Evolutionary conservation across 257 asterid species (phyloP), one percentile per base, ranked within the genome.

Genomic region (Voacanga thouarsii): DNA sequence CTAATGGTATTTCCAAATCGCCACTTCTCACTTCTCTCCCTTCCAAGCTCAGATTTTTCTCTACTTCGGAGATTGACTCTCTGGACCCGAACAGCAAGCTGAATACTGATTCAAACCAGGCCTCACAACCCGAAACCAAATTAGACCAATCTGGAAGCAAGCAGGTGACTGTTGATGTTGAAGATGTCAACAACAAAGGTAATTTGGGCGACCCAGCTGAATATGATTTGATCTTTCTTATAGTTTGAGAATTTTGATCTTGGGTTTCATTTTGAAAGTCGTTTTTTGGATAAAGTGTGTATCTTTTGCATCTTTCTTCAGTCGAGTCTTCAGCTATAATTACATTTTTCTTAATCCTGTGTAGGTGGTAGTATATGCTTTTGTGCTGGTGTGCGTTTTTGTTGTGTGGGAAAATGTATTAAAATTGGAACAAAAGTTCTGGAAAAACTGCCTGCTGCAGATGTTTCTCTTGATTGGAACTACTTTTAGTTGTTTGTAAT

Each of bases 171-270:
- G 78, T 73, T 57, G 85, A 85, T 50, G 87, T 85, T 41, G 88
- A 75, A 76, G 96, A 88, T 79, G 92, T 89, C 23, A 66, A 49
- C 82, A 90, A 87, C 82, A 86, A 86, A 94, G 97, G 98, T 92
- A 41, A 67, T 51, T 12, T 49, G 0, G 10, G 69, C 47, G n/a
- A 26, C 1, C 24, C 60, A 26, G 49, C 7, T 43, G 2, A 47
- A 44, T 33, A 61, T 12, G 41, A 6, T 45, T 44, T 60, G 21
- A 44, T 60, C 64, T 70, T 28, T 72, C n/a, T 45, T 28, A 14
- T 28, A 7, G 5, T 3, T 61, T 61, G 47, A 12, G 71, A 12
- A 33, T 61, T 55, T 10, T 14, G 23, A 44, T 71, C 7, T 55
- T 30, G 71, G 47, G 15, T 47, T 21, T 15, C 30, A 9, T 19